These are phyloP conservation scores for Monilinia laxa DNA, from an alignment of 2,329 filamentous ascomycete genomes.

Conservation along the genomic window DNA sequence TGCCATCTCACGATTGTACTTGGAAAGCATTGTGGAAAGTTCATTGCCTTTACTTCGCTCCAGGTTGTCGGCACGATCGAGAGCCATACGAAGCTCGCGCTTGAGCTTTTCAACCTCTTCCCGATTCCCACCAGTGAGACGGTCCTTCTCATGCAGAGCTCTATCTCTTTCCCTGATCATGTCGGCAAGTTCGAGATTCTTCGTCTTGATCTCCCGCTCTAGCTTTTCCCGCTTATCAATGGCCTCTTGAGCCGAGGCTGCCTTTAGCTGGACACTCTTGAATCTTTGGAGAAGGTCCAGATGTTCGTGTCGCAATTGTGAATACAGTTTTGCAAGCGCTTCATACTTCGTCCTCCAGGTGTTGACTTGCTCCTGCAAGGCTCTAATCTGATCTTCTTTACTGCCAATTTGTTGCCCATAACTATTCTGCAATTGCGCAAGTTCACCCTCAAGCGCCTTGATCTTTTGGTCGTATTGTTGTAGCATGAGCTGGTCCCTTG, in stretches of 20 bases:
- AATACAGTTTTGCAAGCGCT: conserved; percentile 93
- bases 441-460: conserved; percentile 86
- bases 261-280: conserved; percentile 93
- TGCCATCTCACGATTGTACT: conserved; percentile 96
- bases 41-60: conserved; percentile 94
- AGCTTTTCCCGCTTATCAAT: conserved; percentile 93
- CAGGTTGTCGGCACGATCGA: conserved; percentile 87
- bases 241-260: conserved; percentile 93
- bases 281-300: conserved; percentile 93
- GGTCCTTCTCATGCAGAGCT: conserved; percentile 89
- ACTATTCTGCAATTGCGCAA: conserved; percentile 77
- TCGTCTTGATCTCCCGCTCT: conserved; percentile 97
- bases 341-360: conserved; percentile 98
- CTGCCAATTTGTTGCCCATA: conserved; percentile 81
- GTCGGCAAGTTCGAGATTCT: conserved; percentile 96
- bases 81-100: conserved; percentile 86
- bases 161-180: conserved; percentile 98
- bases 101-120: conserved; percentile 94
- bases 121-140: conserved; percentile 79
- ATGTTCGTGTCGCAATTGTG: conserved; percentile 91
- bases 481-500: conserved; percentile 94
- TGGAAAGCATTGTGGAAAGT: conserved; percentile 87
- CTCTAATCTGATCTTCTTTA: conserved; percentile 90
- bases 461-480: conserved; percentile 95
- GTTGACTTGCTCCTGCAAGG: conserved; percentile 94